Conservation (phyloP, 2,329 filamentous ascomycete genomes). For the Metarhizium brunneum region DNA sequence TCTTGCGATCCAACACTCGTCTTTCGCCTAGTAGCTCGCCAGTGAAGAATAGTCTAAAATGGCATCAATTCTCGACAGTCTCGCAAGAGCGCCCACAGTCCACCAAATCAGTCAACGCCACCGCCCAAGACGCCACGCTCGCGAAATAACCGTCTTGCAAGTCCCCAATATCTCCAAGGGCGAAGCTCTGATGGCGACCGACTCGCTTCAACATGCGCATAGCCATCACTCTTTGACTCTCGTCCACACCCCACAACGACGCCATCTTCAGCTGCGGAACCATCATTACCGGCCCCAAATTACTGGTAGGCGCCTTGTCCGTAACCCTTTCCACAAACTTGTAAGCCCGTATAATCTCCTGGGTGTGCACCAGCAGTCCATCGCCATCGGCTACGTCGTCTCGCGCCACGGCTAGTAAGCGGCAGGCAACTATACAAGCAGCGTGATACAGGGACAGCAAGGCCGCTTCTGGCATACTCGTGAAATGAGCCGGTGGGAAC, state of each 20-base stretch:
- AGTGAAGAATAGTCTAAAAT: too few relatives aligned
- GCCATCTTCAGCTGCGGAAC: constrained; percentile 8
- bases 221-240: neutral
- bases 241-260: constrained; percentile 5
- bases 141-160: too few relatives aligned
- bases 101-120: too few relatives aligned
- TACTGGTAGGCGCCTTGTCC: neutral
- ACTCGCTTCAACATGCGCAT: neutral
- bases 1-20: too few relatives aligned
- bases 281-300: constrained; percentile 3
- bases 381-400: neutral
- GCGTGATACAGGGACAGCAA: too few relatives aligned
- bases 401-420: neutral
- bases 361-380: neutral
- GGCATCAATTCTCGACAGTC: too few relatives aligned
- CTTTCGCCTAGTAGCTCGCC: too few relatives aligned
- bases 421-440: neutral
- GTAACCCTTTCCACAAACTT: neutral
- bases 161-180: too few relatives aligned
- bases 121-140: too few relatives aligned
- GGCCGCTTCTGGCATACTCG: neutral
- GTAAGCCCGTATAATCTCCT: neutral
- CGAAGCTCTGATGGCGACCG: neutral
- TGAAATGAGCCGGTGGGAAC: neutral
- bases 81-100: too few relatives aligned